Base-by-base conservation (phyloP, 345 rosid genomes). In the Viola odorata region DNA sequence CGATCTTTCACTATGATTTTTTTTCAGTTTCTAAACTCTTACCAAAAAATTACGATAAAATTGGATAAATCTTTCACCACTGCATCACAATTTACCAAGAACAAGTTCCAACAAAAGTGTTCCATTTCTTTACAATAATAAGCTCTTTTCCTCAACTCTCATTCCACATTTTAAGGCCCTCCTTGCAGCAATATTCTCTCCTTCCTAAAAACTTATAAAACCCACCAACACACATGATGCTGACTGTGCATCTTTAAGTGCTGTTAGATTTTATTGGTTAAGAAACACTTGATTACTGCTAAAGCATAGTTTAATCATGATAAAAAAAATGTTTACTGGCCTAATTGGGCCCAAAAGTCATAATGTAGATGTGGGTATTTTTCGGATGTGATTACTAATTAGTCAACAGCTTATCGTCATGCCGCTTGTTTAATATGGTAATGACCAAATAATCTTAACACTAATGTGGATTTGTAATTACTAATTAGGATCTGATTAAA, bases 241-340 rank as follows among this genome's bases (percentile, higher is more conserved):
- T 76, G 77, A 76, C 68, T 62, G 55, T 61, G 16, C 61, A 63
- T 54, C 54, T 32, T 55, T 23, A n/a, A 45, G 53, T 45, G 44
- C 41, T 48, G 56, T 47, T 60, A 55, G 4, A 64, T 1, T 14
- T 40, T 62, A 45, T 68, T 69, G 60, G 62, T 72, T 62, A 11
- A 48, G 57, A 60, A 74, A 44, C 61, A 70, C 67, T 64, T 58
- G 74, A 79, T 67, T 75, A 71, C 74, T 38, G 8, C 15, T 63
- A 37, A 42, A 59, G 48, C 39, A 36, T 44, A 44, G 54, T 55
- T 51, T 41, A 14, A 15, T 38, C 48, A 65, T 37, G 50, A 32
- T 45, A 5, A 4, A 5, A 53, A 23, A 40, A 60, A 6, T 14
- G 45, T 3, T 16, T 15, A 47, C 7, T 7, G 47, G 12, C 50